These are phyloP conservation scores for Pleurostoma richardsiae DNA, from an alignment of 2,329 filamentous ascomycete species.

Conservation along the genomic window DNA sequence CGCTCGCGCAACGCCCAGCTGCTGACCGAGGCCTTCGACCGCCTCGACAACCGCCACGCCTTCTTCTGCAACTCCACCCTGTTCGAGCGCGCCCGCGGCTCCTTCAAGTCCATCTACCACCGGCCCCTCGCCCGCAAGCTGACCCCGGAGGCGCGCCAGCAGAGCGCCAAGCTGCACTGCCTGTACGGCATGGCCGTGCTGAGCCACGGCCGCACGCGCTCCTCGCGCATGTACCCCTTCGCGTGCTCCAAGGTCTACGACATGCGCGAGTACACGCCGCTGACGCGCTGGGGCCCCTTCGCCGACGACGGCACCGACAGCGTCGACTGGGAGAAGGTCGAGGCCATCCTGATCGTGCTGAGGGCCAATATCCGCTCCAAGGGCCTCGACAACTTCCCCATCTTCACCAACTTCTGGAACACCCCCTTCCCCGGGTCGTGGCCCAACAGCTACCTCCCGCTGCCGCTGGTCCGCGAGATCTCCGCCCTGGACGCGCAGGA, in stretches of 20 bases:
- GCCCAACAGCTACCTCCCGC: conserved; percentile 39
- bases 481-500: conserved; percentile 49
- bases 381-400: conserved; percentile 32
- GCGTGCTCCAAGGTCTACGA: conserved; percentile 71
- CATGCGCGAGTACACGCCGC: conserved; percentile 58
- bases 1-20: conserved; percentile 42
- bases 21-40: conserved; percentile 37
- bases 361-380: conserved; percentile 55
- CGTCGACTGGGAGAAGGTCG: conserved; percentile 78
- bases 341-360: conserved; percentile 67
- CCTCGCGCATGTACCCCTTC: conserved; percentile 45
- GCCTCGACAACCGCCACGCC: conserved; percentile 45
- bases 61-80: conserved; percentile 63
- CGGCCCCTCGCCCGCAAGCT: conserved; percentile 20
- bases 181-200: conserved; percentile 60
- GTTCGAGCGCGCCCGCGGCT: conserved; percentile 49
- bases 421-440: conserved; percentile 52
- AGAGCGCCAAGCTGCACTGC: conserved; percentile 66
- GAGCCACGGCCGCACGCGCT: conserved; percentile 26
- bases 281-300: conserved; percentile 68
- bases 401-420: conserved; percentile 49
- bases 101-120: conserved; percentile 1
- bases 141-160: conserved; percentile 46
- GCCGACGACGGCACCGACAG: conserved; percentile 52
- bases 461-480: conserved; percentile 25